Conservation (phyloP, 2,329 filamentous ascomycete species). For the Calonectria henricotiae region DNA sequence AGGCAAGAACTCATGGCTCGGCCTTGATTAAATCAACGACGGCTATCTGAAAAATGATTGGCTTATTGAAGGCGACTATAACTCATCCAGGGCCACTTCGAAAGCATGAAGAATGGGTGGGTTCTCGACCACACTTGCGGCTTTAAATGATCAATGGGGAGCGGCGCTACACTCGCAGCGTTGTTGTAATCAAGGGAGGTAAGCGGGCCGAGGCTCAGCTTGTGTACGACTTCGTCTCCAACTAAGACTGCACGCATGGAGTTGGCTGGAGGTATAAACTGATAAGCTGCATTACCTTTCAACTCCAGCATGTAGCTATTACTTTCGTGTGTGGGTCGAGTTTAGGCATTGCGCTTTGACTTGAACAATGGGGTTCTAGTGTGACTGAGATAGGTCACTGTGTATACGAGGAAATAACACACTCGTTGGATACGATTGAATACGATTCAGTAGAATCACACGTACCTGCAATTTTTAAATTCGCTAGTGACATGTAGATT, state of each 20-base stretch:
- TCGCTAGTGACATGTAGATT: too few species aligned
- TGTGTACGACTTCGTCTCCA: conserved; percentile 69
- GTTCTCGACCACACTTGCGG: conserved; percentile 75
- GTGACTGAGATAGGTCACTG: too few species aligned
- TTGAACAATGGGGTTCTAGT: too few species aligned
- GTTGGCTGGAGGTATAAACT: too few species aligned
- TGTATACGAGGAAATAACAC: too few species aligned
- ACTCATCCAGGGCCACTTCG: conserved; percentile 77
- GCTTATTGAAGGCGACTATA: conserved; percentile 73
- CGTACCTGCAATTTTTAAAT: too few species aligned
- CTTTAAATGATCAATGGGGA: conserved; percentile 70
- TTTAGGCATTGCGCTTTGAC: too few species aligned
- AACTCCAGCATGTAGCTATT: too few species aligned
- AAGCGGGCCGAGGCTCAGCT: conserved; percentile 68
- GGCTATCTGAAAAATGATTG: conserved; percentile 74
- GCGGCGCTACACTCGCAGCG: conserved; percentile 69
- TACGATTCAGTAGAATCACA: too few species aligned
- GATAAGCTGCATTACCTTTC: too few species aligned
- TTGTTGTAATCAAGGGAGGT: conserved; percentile 68
- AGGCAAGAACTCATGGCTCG: conserved; percentile 72
- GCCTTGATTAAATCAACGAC: conserved; percentile 66
- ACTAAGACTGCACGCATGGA: not conserved
- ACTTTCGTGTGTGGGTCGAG: too few species aligned
- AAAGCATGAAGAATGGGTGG: conserved; percentile 70
- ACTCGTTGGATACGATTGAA: too few species aligned